Base-by-base conservation (phyloP, 495 filamentous ascomycete species). In the Daldinia loculata region DNA sequence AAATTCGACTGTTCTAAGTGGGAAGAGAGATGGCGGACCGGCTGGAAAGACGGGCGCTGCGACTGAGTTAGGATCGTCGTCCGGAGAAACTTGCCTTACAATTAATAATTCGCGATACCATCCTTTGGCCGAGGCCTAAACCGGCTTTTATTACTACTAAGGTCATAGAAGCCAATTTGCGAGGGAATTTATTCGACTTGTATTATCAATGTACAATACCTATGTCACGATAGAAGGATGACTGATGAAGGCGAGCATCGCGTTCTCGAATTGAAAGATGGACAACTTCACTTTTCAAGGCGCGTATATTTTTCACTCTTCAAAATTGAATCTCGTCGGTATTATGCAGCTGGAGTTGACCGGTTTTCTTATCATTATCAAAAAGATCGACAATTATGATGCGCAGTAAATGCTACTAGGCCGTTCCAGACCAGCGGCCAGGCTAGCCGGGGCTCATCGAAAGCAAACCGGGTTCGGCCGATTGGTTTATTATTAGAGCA, bases 21-120 rank as follows among this genome's bases (percentile, higher is more conserved):
- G 93, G 89, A 97, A 80, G 94, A 98, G 85, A 86, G 95, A 80
- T 98, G 95, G 95, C 83, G 91, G 82, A 92, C 89, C 11, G 96
- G 95, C 3, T 96, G 93, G 92, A 92, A 90, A 81, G 94, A 97
- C 86, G 95, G 95, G 26, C 79, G 83, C 1, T 88, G 85, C 59
- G 83, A 83, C 64, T 85, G 51, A 79, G 17, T 36, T 9, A 17
- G 4, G 14, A 48, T 12, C 27, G 17, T 41, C 6, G 9, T 41
- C 14, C 12, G 1, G 11, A 17, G 29, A 36, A 24, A 36, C 43
- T 24, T 19, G 19, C 30, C 8, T 38, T 57, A 27, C 26, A 53
- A 60, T 9, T 34, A 14, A 15, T 34, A 29, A 51, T 41, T 43
- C 34, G 12, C 34, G 24, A 29, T 56, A 32, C 5, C 34, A 62